phyloP scores from a whole-genome alignment of 768 basidiomycete genomes.

The Mycena capillaripes region DNA sequence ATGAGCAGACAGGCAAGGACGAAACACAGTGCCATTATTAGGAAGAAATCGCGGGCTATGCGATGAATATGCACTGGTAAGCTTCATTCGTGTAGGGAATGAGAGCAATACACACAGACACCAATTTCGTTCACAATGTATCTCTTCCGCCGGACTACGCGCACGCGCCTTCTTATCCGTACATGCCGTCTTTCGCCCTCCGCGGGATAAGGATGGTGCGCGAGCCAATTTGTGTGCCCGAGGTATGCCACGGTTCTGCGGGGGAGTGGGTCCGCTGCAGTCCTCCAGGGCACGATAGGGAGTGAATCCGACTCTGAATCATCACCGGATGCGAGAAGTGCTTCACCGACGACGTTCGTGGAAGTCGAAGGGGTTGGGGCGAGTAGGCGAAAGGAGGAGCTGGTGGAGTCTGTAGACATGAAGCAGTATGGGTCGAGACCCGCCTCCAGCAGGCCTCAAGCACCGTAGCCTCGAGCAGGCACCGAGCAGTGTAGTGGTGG shows the following conservation, averaged over 20 bases:
- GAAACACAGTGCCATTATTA: conserved; percentile 57
- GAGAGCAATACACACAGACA: conserved; percentile 24
- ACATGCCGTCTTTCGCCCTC: conserved; percentile 13
- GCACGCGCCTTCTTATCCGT: conserved; percentile 8
- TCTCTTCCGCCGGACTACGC: conserved; percentile 12
- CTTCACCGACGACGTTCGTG: conserved; percentile 33
- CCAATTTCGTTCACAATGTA: conserved; percentile 28
- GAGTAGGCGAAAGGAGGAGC: conserved; percentile 3
- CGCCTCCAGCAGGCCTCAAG: conserved; percentile 8
- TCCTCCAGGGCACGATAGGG: conserved; percentile 30
- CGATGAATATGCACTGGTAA: neutral
- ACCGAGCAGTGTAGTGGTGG: neutral
- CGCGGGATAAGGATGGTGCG: conserved; percentile 1
- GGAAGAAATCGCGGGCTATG: conserved; percentile 57
- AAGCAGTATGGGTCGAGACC: neutral
- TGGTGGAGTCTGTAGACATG: conserved; percentile 30
- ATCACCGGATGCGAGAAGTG: conserved; percentile 21
- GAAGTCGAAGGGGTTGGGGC: conserved; percentile 29
- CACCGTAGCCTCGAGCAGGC: too few relatives aligned
- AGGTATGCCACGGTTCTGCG: conserved; percentile 12
- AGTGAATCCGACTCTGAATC: conserved; percentile 28
- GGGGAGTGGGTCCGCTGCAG: conserved; percentile 26
- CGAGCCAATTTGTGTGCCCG: conserved; percentile 33
- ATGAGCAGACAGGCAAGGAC: conserved; percentile 54
- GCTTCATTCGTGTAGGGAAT: neutral